Evolutionary conservation across 2,329 filamentous ascomycete genomes (phyloP).

Genomic region (Fusarium newnesense): DNA sequence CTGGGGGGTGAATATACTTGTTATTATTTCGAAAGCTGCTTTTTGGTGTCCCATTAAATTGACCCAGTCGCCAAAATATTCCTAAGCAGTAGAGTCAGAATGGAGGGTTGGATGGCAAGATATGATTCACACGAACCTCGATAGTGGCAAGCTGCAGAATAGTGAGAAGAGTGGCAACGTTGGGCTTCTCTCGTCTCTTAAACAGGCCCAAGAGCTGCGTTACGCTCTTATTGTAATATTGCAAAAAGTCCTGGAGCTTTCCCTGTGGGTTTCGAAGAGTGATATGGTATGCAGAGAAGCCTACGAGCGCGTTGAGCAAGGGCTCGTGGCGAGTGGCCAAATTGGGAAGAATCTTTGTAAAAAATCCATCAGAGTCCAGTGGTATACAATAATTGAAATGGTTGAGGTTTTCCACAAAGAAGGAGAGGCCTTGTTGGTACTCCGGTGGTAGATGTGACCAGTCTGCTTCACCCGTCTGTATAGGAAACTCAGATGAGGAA

Average conservation of each 20-base stretch:
- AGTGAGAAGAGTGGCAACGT: constrained; percentile 80
- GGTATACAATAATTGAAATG: constrained; percentile 86
- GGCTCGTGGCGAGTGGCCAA: constrained; percentile 80
- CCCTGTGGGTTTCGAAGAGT: constrained; percentile 76
- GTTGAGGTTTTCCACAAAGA: constrained; percentile 81
- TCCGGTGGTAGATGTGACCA: constrained; percentile 73
- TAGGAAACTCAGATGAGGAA: constrained; percentile 42
- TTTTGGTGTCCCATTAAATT: constrained; percentile 93
- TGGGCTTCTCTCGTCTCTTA: constrained; percentile 75
- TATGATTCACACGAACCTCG: constrained; percentile 68
- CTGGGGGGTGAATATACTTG: constrained; percentile 79
- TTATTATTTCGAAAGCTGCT: constrained; percentile 85
- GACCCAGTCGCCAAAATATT: constrained; percentile 95
- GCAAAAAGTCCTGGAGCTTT: constrained; percentile 82
- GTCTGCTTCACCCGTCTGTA: constrained; percentile 51
- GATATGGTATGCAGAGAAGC: constrained; percentile 88
- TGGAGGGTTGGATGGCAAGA: constrained; percentile 20
- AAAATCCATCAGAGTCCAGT: constrained; percentile 76
- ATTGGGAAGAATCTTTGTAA: constrained; percentile 75
- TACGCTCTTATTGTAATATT: constrained; percentile 91
- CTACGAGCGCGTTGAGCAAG: constrained; percentile 85
- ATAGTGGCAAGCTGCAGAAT: constrained; percentile 93
- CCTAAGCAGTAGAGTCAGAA: constrained; percentile 62
- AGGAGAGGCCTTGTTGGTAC: constrained; percentile 80
- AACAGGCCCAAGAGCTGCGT: constrained; percentile 78